Evolutionary conservation across 2,329 filamentous ascomycete species (phyloP), one percentile per base, ranked within the genome.

Genomic region (Cytospora piceicola): DNA sequence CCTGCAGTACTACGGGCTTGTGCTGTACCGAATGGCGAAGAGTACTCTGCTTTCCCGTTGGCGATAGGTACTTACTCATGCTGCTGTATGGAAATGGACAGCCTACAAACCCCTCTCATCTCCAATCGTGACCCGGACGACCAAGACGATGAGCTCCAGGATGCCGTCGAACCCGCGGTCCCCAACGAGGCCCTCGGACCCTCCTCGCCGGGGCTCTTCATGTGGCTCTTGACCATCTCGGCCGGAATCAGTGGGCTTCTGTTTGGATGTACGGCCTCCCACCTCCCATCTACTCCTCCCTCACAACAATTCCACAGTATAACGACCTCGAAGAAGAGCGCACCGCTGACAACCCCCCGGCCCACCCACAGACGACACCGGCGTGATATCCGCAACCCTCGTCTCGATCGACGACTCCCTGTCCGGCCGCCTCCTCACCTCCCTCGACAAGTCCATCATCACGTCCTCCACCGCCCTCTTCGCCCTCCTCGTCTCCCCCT

Each of bases 391-490:
- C 36, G 86, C 88, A 2, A 90, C 87, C 0, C 80, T 91, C 42
- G 85, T 91, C 55, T 88, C 87, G 2, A 83, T 90, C 69, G 84
- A 83, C 59, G 80, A 78, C 2, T 85, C 86, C 11, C 84, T 90
- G 36, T 87, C 85, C 32, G 74, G 78, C 64, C 83, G 83, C 56
- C 75, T 80, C 11, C 80, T 90, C 30, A 87, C 83, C 1, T 85
- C 87, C 0, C 76, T 89, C 71, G 88, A 90, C 75, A 91, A 89
- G 75, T 90, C 88, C 8, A 79, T 91, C 69, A 88, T 90, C 71
- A 91, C 89, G 3, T 88, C 87, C n/a, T 85, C 83, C 27, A 91
- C 89, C 6, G 85, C 88, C 5, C 82, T 91, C 57, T 84, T 89
- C 68, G 89, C 90, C 4, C 84, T 90, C 4, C 72, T 87, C 63